Evolutionary conservation across 2,329 filamentous ascomycete species (phyloP), one percentile per base, ranked within the genome.

Genomic region (Trichophyton simii): DNA sequence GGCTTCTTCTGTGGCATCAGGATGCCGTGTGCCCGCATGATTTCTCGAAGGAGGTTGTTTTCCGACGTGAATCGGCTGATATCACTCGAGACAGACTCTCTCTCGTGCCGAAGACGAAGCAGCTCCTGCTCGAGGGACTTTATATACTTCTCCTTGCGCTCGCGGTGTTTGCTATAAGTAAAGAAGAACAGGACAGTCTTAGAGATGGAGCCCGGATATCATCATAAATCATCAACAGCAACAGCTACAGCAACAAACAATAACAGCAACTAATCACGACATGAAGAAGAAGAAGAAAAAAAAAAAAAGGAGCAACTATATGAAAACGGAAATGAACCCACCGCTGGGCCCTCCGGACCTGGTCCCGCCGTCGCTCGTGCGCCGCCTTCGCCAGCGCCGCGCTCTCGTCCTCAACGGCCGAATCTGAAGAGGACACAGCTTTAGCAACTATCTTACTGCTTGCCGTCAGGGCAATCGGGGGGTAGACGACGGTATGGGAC

Each of bases 91-190:
- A 64, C 36, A n/a, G 60, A 62, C 25, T 66, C 63, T 60, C 67
- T 65, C 58, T 67, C 65, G 46, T 68, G 65, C 9, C 68, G 68
- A 28, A 71, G 62, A 3, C 64, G 64, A 31, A 65, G 64, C 7
- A 71, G 65, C 62, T 70, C 67, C 15, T 63, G 58, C 59, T 71
- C 69, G 9, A 71, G 65, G 13, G 66, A 65, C 60, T 69, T 69
- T 58, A 71, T 65, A 62, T 71, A 71, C 38, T 65, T 67, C 55
- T 70, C 69, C 64, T 68, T 71, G 48, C 69, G 65, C 59, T 69
- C 68, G 57, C 69, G 69, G 62, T 71, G 69, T 22, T 68, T 69
- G 38, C 69, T 71, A 57, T 57, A 50, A 38, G 11, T 15, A n/a
- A 20, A 44, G n/a, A 5, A n/a, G 7, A 44, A 11, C 52, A 18